Percentiles rank a stretch among this genome's conserved stretches.
Evolutionary conservation across 2,329 filamentous ascomycete species (phyloP).

Genomic region (Helminthosporium solani): DNA sequence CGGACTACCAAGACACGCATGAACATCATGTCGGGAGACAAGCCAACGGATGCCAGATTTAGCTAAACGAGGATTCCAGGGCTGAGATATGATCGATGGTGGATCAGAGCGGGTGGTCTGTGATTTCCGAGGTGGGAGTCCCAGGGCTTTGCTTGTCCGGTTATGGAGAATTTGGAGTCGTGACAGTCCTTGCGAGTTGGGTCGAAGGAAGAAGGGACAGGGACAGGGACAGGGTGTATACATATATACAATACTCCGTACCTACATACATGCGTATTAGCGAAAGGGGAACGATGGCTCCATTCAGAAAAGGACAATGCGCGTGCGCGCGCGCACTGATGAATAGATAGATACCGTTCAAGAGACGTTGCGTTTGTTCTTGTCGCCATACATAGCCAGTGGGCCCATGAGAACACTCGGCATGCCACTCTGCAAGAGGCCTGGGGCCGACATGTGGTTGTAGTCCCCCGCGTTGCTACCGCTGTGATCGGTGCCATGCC

Average conservation of each 20-base stretch:
- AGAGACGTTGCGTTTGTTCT: background rate
- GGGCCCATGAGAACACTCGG: background rate
- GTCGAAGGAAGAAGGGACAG: background rate
- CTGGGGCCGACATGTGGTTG: background rate
- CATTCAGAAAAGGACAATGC: background rate
- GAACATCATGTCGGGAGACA: background rate
- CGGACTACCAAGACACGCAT: background rate
- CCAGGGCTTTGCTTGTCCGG: background rate
- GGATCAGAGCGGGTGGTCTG: conserved; percentile 8
- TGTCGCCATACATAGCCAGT: conserved; percentile 3
- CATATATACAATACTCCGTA: too few species aligned
- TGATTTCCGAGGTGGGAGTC: background rate
- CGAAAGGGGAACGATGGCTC: background rate
- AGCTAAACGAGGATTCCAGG: conserved; percentile 2
- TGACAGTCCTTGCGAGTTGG: background rate
- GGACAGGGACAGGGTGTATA: background rate
- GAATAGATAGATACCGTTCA: background rate
- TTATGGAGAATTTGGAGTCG: background rate
- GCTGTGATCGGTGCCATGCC: background rate
- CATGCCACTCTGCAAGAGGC: too few species aligned
- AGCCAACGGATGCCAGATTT: background rate
- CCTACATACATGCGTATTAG: too few species aligned
- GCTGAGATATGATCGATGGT: conserved; percentile 10
- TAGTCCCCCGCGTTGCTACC: too few species aligned
- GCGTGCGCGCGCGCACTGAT: background rate